These are phyloP conservation scores for Tremellales sp. DNA, from an alignment of 1,284 basidiomycete genomes.

Conservation along the genomic window DNA sequence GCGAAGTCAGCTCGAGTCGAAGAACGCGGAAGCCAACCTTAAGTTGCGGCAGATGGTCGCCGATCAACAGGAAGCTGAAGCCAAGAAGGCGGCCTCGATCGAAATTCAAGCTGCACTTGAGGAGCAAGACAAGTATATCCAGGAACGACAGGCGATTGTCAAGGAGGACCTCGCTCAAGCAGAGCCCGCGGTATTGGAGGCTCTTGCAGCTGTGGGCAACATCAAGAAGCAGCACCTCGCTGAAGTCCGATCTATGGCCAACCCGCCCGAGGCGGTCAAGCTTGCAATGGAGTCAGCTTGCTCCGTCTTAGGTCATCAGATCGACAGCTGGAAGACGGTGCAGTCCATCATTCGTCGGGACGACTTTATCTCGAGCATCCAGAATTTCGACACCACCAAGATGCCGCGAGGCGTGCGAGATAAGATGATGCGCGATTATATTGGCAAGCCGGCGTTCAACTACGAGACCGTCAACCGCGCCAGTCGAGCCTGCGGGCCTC, in stretches of 20 bases:
- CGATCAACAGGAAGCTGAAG: conserved; percentile 97
- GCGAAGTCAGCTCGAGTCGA: conserved; percentile 84
- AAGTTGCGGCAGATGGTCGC: conserved; percentile 97
- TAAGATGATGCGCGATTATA: conserved; percentile 88
- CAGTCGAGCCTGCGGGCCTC: conserved; percentile 93
- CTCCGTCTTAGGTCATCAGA: conserved; percentile 94
- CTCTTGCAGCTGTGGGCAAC: conserved; percentile 90
- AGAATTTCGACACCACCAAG: conserved; percentile 93
- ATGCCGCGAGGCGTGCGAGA: conserved; percentile 90
- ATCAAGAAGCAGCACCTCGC: conserved; percentile 96
- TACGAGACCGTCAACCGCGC: conserved; percentile 95
- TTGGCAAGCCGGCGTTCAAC: conserved; percentile 86
- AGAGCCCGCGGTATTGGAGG: conserved; percentile 93
- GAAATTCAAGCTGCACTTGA: conserved; percentile 91
- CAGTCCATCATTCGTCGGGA: conserved; percentile 95
- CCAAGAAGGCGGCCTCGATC: conserved; percentile 94
- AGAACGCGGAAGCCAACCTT: conserved; percentile 91
- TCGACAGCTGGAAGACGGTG: conserved; percentile 88
- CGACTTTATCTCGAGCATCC: conserved; percentile 94
- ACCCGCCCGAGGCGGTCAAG: conserved; percentile 97
- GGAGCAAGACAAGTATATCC: conserved; percentile 84
- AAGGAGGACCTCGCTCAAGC: conserved; percentile 96
- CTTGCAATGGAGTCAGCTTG: conserved; percentile 99
- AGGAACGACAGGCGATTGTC: conserved; percentile 80
- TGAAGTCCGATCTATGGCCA: conserved; percentile 97